Conservation (phyloP, 257 asterid genomes). For the Capsicum chinense region DNA sequence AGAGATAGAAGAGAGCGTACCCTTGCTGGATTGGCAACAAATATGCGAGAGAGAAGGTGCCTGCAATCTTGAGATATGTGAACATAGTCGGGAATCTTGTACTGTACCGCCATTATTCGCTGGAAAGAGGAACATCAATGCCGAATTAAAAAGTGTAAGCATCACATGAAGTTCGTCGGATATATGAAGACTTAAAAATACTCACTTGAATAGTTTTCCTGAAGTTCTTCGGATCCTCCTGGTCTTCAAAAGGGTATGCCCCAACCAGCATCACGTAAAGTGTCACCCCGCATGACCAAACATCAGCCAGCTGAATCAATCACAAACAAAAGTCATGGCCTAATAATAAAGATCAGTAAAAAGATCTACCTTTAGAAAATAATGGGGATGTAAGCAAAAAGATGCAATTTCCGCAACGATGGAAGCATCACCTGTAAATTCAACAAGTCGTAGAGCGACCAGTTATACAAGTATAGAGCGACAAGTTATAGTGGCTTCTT, state of each 20-base stretch:
- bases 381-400: not conserved
- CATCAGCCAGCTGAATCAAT: conserved; percentile 69
- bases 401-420: not conserved
- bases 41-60: conserved; percentile 83
- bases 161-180: not conserved
- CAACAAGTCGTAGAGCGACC: not conserved
- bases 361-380: not conserved
- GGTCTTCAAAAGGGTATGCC: conserved; percentile 84
- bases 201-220: conserved; percentile 78
- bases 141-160: not conserved
- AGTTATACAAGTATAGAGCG: not conserved
- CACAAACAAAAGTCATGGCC: not conserved
- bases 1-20: conserved; percentile 40
- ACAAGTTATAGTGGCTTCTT: not conserved
- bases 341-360: not conserved
- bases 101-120: conserved; percentile 84
- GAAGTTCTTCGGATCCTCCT: conserved; percentile 76
- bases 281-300: conserved; percentile 86
- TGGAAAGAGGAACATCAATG: conserved; percentile 45
- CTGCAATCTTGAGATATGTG: conserved; percentile 87
- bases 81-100: conserved; percentile 83
- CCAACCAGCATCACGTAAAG: conserved; percentile 85
- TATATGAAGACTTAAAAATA: conserved; percentile 15
- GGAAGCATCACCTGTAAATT: not conserved
- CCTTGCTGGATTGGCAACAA: conserved; percentile 66